phyloP scores from a whole-genome alignment of 1,284 basidiomycete genomes.

The Boletellus deceptivus region DNA sequence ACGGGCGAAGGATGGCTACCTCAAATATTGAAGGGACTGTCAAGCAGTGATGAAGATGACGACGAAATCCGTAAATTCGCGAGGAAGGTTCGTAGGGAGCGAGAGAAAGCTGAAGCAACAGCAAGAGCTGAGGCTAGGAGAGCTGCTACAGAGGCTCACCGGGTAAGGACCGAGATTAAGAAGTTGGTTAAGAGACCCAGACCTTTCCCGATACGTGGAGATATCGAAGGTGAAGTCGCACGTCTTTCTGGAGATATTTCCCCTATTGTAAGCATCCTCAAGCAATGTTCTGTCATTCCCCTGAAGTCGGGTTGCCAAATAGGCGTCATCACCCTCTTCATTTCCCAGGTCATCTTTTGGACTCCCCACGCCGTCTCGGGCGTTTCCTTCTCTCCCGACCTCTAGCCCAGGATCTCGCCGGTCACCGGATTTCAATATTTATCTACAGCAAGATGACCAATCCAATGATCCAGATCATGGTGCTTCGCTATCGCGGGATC shows the following conservation, averaged over 20 bases:
- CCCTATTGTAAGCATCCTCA: conserved; percentile 14
- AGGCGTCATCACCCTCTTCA: conserved; percentile 10
- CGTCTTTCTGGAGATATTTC: background rate
- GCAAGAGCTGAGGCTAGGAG: conserved; percentile 16
- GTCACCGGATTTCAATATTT: conserved; percentile 13
- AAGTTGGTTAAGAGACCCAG: conserved; percentile 25
- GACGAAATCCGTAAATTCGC: conserved; percentile 27
- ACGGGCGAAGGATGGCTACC: conserved; percentile 23
- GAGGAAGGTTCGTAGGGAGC: conserved; percentile 21
- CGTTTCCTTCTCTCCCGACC: conserved; percentile 11
- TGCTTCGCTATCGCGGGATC: background rate
- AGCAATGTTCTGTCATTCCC: background rate
- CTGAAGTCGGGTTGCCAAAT: conserved; percentile 2
- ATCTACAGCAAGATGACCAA: conserved; percentile 17
- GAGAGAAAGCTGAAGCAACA: conserved; percentile 23
- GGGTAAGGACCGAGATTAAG: conserved; percentile 4
- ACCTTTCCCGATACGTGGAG: conserved; percentile 32
- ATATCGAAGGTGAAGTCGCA: background rate
- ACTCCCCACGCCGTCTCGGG: conserved; percentile 1
- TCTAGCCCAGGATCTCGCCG: background rate
- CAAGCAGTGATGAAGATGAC: conserved; percentile 43
- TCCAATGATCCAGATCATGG: conserved; percentile 9
- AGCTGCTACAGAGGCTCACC: conserved; percentile 11
- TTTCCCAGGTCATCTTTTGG: conserved; percentile 3
- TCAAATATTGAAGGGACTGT: conserved; percentile 33